Conservation (phyloP, 345 rosid genomes). For the Corchorus olitorius region DNA sequence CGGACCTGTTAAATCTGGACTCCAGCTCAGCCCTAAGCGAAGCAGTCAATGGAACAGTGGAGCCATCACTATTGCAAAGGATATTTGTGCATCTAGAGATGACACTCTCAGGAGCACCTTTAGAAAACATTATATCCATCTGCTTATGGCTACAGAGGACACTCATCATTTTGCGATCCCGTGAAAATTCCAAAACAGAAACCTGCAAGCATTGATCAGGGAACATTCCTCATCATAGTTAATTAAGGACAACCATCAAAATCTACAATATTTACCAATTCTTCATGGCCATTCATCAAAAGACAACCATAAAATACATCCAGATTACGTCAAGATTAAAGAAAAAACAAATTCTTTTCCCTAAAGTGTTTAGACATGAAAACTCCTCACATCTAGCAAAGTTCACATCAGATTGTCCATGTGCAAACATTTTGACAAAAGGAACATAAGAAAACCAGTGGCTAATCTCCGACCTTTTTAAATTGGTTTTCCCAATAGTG, state of each 20-base stretch:
- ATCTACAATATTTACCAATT: background rate
- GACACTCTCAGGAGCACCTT: conserved; percentile 98
- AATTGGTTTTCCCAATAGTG: conserved; percentile 95
- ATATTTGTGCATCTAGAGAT: conserved; percentile 78
- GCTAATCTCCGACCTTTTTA: conserved; percentile 68
- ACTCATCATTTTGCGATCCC: conserved; percentile 99
- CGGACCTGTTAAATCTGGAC: conserved; percentile 79
- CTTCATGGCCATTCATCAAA: background rate
- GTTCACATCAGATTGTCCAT: background rate
- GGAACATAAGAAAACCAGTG: conserved; percentile 19
- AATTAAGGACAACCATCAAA: background rate
- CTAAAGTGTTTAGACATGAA: conserved; percentile 3
- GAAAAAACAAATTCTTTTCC: background rate
- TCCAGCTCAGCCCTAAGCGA: conserved; percentile 71
- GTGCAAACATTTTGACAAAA: conserved; percentile 5
- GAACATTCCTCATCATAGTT: background rate
- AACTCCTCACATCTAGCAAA: background rate
- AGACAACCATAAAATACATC: background rate
- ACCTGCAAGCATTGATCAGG: conserved; percentile 50
- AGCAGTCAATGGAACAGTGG: conserved; percentile 74
- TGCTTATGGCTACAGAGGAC: conserved; percentile 83
- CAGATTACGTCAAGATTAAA: background rate
- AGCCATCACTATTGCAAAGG: conserved; percentile 85
- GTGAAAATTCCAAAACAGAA: conserved; percentile 88
- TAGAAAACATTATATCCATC: conserved; percentile 73